Evolutionary conservation across 345 rosid species (phyloP).

Genomic region (Rubroshorea leprosula): DNA sequence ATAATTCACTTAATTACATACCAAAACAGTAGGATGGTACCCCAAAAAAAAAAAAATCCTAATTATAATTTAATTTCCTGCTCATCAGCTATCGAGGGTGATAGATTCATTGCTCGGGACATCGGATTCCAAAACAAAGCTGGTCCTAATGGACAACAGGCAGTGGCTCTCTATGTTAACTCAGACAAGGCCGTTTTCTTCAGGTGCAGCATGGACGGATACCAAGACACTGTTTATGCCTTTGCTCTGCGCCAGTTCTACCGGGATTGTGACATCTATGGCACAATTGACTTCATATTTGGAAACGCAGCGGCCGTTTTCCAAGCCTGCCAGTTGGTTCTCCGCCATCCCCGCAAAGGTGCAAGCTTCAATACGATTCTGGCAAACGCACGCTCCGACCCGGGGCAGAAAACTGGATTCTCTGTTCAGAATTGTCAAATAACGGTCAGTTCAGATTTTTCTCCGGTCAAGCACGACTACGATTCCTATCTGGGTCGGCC

Average conservation of each 20-base stretch:
- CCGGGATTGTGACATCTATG: conserved; percentile 67
- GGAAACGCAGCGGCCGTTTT: conserved; percentile 85
- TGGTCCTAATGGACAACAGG: conserved; percentile 62
- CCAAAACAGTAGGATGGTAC: too few relatives aligned
- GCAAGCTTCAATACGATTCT: conserved; percentile 38
- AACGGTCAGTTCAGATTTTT: conserved; percentile 25
- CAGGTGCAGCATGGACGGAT: conserved; percentile 67
- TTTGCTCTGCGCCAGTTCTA: conserved; percentile 70
- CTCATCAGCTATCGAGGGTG: conserved; percentile 56
- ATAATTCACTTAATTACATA: too few relatives aligned
- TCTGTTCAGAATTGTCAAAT: conserved; percentile 54
- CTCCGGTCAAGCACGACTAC: conserved; percentile 25
- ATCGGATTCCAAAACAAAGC: conserved; percentile 82
- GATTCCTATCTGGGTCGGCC: conserved; percentile 68
- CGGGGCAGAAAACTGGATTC: conserved; percentile 73
- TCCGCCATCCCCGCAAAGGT: conserved; percentile 34
- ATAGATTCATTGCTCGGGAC: conserved; percentile 65
- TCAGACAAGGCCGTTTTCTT: conserved; percentile 66
- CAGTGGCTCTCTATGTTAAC: conserved; percentile 53
- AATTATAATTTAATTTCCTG: not conserved
- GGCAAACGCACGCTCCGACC: conserved; percentile 59
- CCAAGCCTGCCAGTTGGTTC: conserved; percentile 48
- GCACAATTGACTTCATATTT: conserved; percentile 75
- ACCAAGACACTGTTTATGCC: conserved; percentile 80
- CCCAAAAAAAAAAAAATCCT: too few relatives aligned